Conservation (phyloP, 768 basidiomycete genomes). For the Mycena crocata region DNA sequence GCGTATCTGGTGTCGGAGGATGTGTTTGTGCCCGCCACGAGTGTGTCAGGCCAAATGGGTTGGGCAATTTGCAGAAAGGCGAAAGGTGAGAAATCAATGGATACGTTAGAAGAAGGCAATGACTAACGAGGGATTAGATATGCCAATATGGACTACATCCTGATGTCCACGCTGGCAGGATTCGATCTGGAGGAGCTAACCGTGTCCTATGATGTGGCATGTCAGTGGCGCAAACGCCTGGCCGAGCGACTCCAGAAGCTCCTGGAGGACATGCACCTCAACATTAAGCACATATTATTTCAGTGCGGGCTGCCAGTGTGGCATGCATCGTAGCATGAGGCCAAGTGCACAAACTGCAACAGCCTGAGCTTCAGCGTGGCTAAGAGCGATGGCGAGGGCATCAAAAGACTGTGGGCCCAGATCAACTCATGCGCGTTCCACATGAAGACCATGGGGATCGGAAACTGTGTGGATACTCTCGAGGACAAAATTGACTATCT, state of each 20-base stretch:
- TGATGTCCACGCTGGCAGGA: conserved; percentile 1
- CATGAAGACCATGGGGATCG: conserved; percentile 46
- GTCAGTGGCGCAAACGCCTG: conserved; percentile 39
- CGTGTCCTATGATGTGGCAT: conserved; percentile 37
- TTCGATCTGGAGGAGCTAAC: neutral
- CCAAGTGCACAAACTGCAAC: conserved; percentile 25
- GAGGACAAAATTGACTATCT: too few species aligned
- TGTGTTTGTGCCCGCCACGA: too few species aligned
- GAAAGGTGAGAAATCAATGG: too few species aligned
- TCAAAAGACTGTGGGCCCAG: conserved; percentile 47
- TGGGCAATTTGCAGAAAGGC: too few species aligned
- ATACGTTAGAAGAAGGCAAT: too few species aligned
- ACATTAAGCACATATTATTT: conserved; percentile 26
- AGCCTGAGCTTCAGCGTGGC: conserved; percentile 46
- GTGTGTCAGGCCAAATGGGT: too few species aligned
- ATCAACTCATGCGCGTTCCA: conserved; percentile 40
- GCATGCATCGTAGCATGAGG: conserved; percentile 35
- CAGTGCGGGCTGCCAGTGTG: conserved; percentile 38
- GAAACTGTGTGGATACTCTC: conserved; percentile 43
- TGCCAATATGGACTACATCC: conserved; percentile 25
- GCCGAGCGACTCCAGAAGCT: neutral
- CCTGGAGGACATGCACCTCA: neutral
- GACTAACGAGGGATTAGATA: too few species aligned
- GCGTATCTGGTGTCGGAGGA: too few species aligned
- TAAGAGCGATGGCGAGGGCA: conserved; percentile 48